phyloP scores from a whole-genome alignment of 352 stramenopile species.

The Globisporangium recalcitrans region DNA sequence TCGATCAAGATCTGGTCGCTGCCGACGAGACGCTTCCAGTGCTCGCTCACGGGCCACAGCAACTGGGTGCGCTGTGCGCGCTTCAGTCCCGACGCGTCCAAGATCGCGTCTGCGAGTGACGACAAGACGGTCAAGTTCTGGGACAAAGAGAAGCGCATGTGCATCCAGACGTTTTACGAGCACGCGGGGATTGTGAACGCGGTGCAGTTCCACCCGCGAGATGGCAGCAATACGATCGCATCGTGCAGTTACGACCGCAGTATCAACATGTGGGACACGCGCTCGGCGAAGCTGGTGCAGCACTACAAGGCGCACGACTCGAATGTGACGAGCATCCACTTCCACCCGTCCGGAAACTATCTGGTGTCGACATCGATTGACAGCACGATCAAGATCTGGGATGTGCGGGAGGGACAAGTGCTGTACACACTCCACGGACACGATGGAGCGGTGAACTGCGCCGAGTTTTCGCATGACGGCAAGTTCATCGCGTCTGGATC shows the following conservation, averaged over 20 bases:
- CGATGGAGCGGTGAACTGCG: conserved; percentile 57
- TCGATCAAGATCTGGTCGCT: conserved; percentile 89
- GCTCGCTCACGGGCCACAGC: conserved; percentile 83
- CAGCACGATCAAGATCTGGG: conserved; percentile 89
- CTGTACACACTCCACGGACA: conserved; percentile 92
- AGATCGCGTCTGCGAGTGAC: conserved; percentile 79
- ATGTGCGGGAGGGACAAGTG: conserved; percentile 89
- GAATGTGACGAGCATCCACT: conserved; percentile 72
- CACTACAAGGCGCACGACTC: conserved; percentile 90
- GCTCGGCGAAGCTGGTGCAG: conserved; percentile 79
- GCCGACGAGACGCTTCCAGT: conserved; percentile 80
- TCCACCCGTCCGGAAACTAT: conserved; percentile 90
- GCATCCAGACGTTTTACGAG: conserved; percentile 84
- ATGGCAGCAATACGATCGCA: conserved; percentile 48
- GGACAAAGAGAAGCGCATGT: conserved; percentile 80
- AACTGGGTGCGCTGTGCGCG: conserved; percentile 89
- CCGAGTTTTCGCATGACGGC: conserved; percentile 66
- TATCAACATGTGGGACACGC: conserved; percentile 85
- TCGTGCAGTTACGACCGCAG: conserved; percentile 67
- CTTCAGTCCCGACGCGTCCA: conserved; percentile 72
- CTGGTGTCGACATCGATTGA: conserved; percentile 88
- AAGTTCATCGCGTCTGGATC: conserved; percentile 62
- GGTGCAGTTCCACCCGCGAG: conserved; percentile 80
- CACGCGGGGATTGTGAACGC: conserved; percentile 76
- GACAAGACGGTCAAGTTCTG: conserved; percentile 92